phyloP scores from a whole-genome alignment of 441 rosid genomes.

The Croton laevigatus region DNA sequence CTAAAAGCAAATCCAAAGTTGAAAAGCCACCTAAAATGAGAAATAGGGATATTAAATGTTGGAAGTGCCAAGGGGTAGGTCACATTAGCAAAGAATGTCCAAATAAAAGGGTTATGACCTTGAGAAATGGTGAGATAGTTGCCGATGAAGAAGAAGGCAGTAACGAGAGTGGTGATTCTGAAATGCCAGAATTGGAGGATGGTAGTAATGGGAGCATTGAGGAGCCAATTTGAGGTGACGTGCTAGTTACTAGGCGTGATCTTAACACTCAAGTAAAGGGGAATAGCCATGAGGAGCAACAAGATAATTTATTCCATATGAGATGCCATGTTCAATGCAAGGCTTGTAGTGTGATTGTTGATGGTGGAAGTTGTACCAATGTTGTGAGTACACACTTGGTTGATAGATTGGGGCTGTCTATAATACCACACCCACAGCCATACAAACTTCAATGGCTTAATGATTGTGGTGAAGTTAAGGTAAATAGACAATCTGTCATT shows the following conservation, averaged over 20 bases:
- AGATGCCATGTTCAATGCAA: background rate
- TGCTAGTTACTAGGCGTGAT: background rate
- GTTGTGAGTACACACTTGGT: too few relatives aligned
- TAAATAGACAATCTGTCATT: too few relatives aligned
- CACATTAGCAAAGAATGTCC: background rate
- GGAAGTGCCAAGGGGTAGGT: background rate
- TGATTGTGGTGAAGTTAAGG: too few relatives aligned
- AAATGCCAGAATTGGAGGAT: conserved; percentile 1
- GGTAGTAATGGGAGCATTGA: conserved; percentile 4
- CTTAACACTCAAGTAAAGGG: conserved; percentile 1
- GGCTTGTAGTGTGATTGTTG: too few relatives aligned
- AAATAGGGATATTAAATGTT: background rate
- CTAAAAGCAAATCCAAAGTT: background rate
- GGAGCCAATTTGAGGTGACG: background rate
- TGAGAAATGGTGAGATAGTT: background rate
- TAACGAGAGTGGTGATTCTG: background rate
- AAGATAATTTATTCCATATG: background rate
- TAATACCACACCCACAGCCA: too few relatives aligned
- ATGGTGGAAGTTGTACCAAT: too few relatives aligned
- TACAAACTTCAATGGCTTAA: too few relatives aligned
- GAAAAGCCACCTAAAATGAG: background rate
- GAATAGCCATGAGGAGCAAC: background rate
- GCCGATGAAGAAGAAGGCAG: background rate
- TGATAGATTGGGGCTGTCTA: too few relatives aligned
- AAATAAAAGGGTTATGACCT: background rate